phyloP scores from a whole-genome alignment of 768 basidiomycete genomes.

The Myochromella boudieri region DNA sequence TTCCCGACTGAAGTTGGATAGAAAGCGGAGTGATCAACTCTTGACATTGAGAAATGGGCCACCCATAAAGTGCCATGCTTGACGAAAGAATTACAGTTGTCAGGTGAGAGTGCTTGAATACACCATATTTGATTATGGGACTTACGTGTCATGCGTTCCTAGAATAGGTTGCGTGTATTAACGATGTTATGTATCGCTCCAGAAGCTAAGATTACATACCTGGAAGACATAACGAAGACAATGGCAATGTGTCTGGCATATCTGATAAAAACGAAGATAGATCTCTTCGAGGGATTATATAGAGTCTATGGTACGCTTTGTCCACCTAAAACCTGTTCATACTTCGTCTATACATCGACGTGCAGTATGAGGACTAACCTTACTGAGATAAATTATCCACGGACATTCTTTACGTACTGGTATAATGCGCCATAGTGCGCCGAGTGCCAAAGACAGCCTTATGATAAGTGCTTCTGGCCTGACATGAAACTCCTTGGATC shows the following conservation, averaged over 20 bases:
- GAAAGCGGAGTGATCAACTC: constrained; percentile 56
- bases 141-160: constrained; percentile 75
- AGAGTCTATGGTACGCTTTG: constrained; percentile 42
- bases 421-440: constrained; percentile 48
- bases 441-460: constrained; percentile 26
- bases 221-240: constrained; percentile 79
- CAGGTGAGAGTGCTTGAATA: constrained; percentile 1
- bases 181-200: constrained; percentile 17
- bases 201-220: constrained; percentile 42
- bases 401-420: constrained; percentile 42
- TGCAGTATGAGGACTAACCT: constrained; percentile 36
- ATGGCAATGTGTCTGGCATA: constrained; percentile 63
- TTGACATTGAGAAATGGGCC: constrained; percentile 89
- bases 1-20: constrained; percentile 72
- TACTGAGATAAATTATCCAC: constrained; percentile 58
- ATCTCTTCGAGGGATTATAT: constrained; percentile 61
- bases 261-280: constrained; percentile 53
- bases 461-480: constrained; percentile 25
- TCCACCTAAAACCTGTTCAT: constrained; percentile 37
- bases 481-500: constrained; percentile 20
- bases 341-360: not conserved
- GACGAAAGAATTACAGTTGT: too few relatives aligned
- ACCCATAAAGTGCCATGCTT: constrained; percentile 83
- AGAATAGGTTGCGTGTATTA: constrained; percentile 5
- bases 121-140: constrained; percentile 6